These are phyloP conservation scores for Lunularia cruciata DNA, from an alignment of 225 moss, liverwort and hornwort genomes.

Conservation along the genomic window DNA sequence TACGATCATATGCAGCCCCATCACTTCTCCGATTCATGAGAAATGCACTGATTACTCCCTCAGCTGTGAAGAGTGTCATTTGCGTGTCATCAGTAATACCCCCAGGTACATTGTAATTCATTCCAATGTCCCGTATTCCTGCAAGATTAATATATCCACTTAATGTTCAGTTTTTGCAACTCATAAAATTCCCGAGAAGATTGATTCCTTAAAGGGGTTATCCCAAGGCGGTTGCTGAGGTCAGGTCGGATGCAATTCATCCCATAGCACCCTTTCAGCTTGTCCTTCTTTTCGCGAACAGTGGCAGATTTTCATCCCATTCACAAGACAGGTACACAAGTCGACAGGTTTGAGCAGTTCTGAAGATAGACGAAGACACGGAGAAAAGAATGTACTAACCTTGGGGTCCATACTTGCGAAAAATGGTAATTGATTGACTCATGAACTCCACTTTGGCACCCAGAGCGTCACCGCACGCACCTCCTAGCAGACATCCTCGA, in stretches of 20 bases:
- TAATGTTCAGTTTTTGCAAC: no score
- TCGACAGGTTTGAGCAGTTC: no score
- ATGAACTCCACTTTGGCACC: conserved; percentile 37
- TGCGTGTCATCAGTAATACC: conserved; percentile 40
- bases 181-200: no score
- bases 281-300: no score
- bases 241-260: no score
- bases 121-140: conserved; percentile 28
- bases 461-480: conserved; percentile 36
- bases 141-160: no score
- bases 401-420: conserved; percentile 26
- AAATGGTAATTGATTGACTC: conserved; percentile 7
- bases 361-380: no score
- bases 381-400: conserved; percentile 7
- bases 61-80: conserved; percentile 39
- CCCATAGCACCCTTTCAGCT: no score
- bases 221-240: no score
- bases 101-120: conserved; percentile 21
- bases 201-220: no score
- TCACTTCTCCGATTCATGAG: conserved; percentile 4
- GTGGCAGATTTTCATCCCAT: no score
- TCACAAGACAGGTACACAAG: no score
- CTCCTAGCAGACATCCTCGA: conserved; percentile 31
- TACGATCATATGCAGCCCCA: not conserved
- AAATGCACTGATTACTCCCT: conserved; percentile 23